Conservation (phyloP, 345 rosid genomes). For the Euphorbia pulcherrima region DNA sequence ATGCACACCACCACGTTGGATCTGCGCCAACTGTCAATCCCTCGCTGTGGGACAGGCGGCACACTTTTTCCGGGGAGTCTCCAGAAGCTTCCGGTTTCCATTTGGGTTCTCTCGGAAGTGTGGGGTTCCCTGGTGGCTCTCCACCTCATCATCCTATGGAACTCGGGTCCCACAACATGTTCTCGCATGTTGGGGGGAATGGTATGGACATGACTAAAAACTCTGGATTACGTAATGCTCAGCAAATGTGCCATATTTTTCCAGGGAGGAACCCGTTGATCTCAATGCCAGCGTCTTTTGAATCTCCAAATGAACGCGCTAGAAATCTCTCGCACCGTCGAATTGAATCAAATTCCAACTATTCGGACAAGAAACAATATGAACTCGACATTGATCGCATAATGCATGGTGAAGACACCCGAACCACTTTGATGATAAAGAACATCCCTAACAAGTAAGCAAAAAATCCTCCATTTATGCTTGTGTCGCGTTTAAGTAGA, state of each 20-base stretch:
- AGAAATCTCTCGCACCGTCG: conserved; percentile 56
- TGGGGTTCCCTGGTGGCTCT: conserved; percentile 57
- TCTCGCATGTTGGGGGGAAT: conserved; percentile 56
- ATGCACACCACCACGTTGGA: conserved; percentile 62
- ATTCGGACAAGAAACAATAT: conserved; percentile 70
- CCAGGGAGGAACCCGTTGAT: conserved; percentile 73
- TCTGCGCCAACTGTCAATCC: conserved; percentile 30
- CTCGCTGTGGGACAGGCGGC: conserved; percentile 69
- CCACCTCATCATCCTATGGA: conserved; percentile 68
- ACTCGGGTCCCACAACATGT: conserved; percentile 53
- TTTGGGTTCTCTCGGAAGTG: conserved; percentile 63
- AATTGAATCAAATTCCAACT: conserved; percentile 57
- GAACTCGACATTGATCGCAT: conserved; percentile 90
- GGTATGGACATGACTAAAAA: conserved; percentile 54
- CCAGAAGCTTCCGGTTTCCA: conserved; percentile 73
- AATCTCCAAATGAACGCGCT: conserved; percentile 67
- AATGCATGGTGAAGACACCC: conserved; percentile 64
- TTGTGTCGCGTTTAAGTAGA: not conserved
- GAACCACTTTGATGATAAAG: conserved; percentile 94
- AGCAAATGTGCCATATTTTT: conserved; percentile 66
- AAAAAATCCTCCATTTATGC: not conserved
- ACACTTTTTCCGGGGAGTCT: conserved; percentile 56
- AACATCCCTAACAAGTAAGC: conserved; percentile 94
- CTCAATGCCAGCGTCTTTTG: conserved; percentile 47
- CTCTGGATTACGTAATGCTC: conserved; percentile 59